Evolutionary conservation across 441 rosid genomes (phyloP).

Genomic region (Erodium moschatum): DNA sequence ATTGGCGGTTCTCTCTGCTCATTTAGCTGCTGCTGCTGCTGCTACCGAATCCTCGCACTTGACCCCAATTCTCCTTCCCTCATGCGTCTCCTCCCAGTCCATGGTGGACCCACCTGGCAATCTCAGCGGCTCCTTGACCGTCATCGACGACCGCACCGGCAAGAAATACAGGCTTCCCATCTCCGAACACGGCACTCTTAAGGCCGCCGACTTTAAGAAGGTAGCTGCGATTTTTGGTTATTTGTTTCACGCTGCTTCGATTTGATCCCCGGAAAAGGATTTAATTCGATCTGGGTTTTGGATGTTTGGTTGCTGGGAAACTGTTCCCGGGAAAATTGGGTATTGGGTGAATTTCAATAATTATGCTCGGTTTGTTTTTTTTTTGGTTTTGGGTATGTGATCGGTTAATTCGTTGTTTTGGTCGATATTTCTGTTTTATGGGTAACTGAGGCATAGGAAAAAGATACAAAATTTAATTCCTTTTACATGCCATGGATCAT

Average conservation of each 20-base stretch:
- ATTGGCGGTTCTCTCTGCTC: conserved; percentile 61
- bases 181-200: conserved; percentile 60
- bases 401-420: no score
- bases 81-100: conserved; percentile 40
- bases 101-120: conserved; percentile 32
- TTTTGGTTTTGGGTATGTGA: no score
- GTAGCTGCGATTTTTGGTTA: conserved; percentile 22
- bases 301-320: neutral
- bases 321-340: neutral
- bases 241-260: neutral
- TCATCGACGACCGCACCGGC: conserved; percentile 72
- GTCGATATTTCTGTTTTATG: neutral
- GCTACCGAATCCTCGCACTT: conserved; percentile 7
- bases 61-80: conserved; percentile 32
- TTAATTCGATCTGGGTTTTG: neutral
- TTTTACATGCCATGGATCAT: neutral
- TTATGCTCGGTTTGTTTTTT: neutral
- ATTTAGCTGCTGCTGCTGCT: conserved; percentile 41
- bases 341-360: neutral
- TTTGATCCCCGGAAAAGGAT: neutral
- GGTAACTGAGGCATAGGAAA: neutral
- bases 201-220: conserved; percentile 75
- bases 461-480: neutral
- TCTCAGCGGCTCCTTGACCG: conserved; percentile 46
- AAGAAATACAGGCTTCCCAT: conserved; percentile 52